Evolutionary conservation across 1,284 basidiomycete species (phyloP).

Genomic region (Meripilus lineatus): DNA sequence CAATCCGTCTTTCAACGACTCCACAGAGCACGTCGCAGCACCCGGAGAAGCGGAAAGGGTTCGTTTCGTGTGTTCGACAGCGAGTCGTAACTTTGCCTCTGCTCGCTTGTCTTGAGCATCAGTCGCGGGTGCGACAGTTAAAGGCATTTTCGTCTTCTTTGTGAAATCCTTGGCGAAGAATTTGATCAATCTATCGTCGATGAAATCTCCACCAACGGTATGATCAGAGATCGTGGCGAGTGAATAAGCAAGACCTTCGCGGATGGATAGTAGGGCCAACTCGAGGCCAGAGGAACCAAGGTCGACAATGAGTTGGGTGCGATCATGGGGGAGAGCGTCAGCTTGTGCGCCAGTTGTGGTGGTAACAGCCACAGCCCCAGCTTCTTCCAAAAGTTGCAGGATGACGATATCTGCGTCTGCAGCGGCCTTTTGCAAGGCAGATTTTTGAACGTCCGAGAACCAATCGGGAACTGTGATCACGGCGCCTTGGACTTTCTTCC

Average conservation of each 20-base stretch:
- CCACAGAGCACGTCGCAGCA: slow-evolving; percentile 87
- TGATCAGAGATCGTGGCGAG: slow-evolving; percentile 45
- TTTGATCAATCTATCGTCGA: slow-evolving; percentile 83
- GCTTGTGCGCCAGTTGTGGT: slow-evolving; percentile 45
- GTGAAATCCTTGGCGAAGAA: slow-evolving; percentile 97
- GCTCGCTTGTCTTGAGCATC: slow-evolving; percentile 77
- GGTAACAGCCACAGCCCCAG: slow-evolving; percentile 68
- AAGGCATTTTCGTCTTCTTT: slow-evolving; percentile 87
- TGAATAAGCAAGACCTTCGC: slow-evolving; percentile 59
- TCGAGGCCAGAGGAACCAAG: slow-evolving; percentile 64
- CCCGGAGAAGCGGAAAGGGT: slow-evolving; percentile 86
- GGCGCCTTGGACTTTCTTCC: slow-evolving; percentile 75
- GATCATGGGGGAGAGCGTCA: slow-evolving; percentile 42
- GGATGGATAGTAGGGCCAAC: slow-evolving; percentile 59
- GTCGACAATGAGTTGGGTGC: slow-evolving; percentile 70
- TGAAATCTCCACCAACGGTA: slow-evolving; percentile 52
- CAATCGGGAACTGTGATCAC: slow-evolving; percentile 82
- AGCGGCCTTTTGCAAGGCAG: slow-evolving; percentile 72
- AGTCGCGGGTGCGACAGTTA: slow-evolving; percentile 58
- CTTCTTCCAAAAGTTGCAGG: slow-evolving; percentile 82
- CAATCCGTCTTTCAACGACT: slow-evolving; percentile 91
- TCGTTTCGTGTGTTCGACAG: slow-evolving; percentile 94
- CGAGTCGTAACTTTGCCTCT: slow-evolving; percentile 89
- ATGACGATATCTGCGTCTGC: slow-evolving; percentile 82
- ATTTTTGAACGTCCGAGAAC: slow-evolving; percentile 69